Percentiles rank a stretch among this genome's conserved stretches.
phyloP scores from a whole-genome alignment of 352 stramenopile species.

The Globisporangium megalacanthum region DNA sequence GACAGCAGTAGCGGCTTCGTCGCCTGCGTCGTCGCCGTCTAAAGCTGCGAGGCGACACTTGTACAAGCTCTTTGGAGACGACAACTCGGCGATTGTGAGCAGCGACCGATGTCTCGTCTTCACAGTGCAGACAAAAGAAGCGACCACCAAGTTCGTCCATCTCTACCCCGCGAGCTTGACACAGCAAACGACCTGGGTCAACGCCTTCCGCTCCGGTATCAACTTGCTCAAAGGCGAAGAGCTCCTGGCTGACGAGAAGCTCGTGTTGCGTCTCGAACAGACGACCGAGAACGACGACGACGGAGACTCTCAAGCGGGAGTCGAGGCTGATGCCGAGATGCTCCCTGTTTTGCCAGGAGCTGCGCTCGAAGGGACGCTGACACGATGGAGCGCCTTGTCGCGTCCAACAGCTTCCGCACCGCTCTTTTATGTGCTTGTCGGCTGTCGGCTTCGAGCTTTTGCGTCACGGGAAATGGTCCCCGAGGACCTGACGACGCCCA shows the following conservation, averaged over 20 bases:
- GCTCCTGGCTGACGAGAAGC: slow-evolving; percentile 45
- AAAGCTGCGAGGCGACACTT: slow-evolving; percentile 12
- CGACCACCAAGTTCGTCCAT: slow-evolving; percentile 20
- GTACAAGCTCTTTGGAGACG: slow-evolving; percentile 19
- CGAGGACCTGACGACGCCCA: background rate
- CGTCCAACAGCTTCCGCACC: background rate
- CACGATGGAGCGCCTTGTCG: slow-evolving; percentile 21
- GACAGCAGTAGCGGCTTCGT: background rate
- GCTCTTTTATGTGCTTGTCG: slow-evolving; percentile 36
- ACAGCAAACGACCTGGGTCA: slow-evolving; percentile 37
- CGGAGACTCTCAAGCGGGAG: background rate
- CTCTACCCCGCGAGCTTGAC: slow-evolving; percentile 32
- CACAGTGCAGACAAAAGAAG: slow-evolving; percentile 12
- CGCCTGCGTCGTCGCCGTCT: background rate
- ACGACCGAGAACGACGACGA: slow-evolving; percentile 12
- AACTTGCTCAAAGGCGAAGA: slow-evolving; percentile 47
- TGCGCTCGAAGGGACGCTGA: slow-evolving; percentile 51
- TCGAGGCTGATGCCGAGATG: background rate
- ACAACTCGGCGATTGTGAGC: background rate
- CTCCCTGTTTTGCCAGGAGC: slow-evolving; percentile 21
- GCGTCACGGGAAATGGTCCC: slow-evolving; percentile 11
- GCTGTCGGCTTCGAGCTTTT: slow-evolving; percentile 26
- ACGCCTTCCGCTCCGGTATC: slow-evolving; percentile 30
- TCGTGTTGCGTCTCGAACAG: slow-evolving; percentile 38
- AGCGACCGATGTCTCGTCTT: background rate